Evolutionary conservation across 1,284 basidiomycete species (phyloP).

Genomic region (Microstroma glucosiphilum): DNA sequence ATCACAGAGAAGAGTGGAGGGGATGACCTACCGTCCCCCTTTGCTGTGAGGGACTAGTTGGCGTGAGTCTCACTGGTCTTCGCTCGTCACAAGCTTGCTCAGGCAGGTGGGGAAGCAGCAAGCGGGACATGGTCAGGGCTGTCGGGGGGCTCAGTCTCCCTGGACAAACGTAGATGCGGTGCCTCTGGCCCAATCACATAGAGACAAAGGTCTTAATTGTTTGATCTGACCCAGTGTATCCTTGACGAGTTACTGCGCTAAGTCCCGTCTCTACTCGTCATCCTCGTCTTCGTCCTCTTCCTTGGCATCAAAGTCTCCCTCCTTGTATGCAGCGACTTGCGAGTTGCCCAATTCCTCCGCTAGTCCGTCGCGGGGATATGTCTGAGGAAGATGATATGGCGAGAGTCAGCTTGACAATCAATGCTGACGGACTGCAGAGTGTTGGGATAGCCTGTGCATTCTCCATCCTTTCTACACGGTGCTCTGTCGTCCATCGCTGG

Average conservation of each 20-base stretch:
- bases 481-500: too few species aligned
- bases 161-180: too few species aligned
- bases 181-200: too few species aligned
- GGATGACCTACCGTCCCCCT: too few species aligned
- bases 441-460: not conserved
- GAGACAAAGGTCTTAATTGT: not conserved
- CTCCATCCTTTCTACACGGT: too few species aligned
- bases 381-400: slow-evolving; percentile 13
- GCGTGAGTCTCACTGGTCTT: too few species aligned
- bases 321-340: slow-evolving; percentile 20
- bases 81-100: too few species aligned
- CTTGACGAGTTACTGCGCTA: not conserved
- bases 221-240: not conserved
- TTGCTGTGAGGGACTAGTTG: too few species aligned
- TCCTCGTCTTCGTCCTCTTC: slow-evolving; percentile 25
- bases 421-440: not conserved
- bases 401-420: not conserved
- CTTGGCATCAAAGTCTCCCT: slow-evolving; percentile 26
- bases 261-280: slow-evolving; percentile 15
- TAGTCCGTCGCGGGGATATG: slow-evolving; percentile 46
- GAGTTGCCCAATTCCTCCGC: slow-evolving; percentile 37
- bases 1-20: too few species aligned
- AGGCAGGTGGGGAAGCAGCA: too few species aligned
- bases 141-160: too few species aligned
- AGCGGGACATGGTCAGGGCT: too few species aligned